Base-by-base conservation (phyloP, 306 rosid species). In the Vicia villosa region DNA sequence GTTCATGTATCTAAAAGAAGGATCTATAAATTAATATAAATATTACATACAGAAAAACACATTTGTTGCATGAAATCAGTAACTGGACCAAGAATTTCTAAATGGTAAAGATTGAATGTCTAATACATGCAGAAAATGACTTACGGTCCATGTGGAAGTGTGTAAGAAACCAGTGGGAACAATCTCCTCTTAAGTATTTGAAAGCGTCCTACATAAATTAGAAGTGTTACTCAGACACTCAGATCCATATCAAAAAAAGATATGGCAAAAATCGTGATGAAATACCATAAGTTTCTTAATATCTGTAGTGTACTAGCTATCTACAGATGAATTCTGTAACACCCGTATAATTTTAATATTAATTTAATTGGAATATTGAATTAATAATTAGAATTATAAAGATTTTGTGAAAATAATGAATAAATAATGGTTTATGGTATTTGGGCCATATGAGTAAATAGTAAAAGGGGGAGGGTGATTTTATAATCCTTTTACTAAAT, bases 121-220 rank as follows among this genome's bases (percentile, higher is more conserved):
- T 41, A 22, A 63, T 42, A 74, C 49, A 24, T 69, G 66, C 63
- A 40, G 54, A 68, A 16, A 46, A 68, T 69, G 79, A 80, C 96
- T 90, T 90, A 93, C 98, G 98, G 78, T 93, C 98, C 96, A 50
- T 50, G 56, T 50, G 56, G 26, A 50, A 50, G 26, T 50, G 56
- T 50, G 56, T 50, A 12, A 50, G 56, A 50, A 50, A 50, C 56
- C 56, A 50, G 56, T 50, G 26, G 6, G 56, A 50, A 50, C 56
- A 50, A 19, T 19, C 56, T 50, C 56, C 56, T 50, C 26, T 50
- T 50, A 50, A 14, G 26, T 86, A 83, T 71, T 84, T 89, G 76
- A 93, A 93, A 68, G 98, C 98, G 80, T 93, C 98, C 98, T 93
- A 87, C 82, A 86, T 28, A 58, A 40, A 56, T 68, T 45, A 69